phyloP scores from a whole-genome alignment of 2,329 filamentous ascomycete genomes.

The Talaromyces funiculosus region DNA sequence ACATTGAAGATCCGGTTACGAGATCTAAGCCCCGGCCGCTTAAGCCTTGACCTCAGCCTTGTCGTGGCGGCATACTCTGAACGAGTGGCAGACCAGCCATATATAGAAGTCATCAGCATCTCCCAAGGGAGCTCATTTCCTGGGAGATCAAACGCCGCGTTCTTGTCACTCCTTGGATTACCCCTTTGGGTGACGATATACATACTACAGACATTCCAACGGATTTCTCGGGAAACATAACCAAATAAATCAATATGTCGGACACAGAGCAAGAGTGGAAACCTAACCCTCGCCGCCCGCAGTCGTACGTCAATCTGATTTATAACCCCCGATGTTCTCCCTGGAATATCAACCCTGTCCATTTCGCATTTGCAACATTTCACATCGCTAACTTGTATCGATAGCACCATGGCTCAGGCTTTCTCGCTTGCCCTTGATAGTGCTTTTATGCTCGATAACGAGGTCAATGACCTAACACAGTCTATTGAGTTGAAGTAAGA shows the following conservation, averaged over 20 bases:
- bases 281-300: conserved; percentile 66
- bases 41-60: conserved; percentile 5
- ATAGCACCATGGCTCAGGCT: conserved; percentile 76
- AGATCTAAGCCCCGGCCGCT: not conserved
- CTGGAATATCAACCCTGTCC: not conserved
- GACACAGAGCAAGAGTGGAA: conserved; percentile 74
- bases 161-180: not conserved
- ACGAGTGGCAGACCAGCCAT: not conserved
- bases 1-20: not conserved
- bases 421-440: conserved; percentile 83
- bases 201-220: conserved; percentile 11
- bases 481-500: conserved; percentile 78
- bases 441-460: conserved; percentile 81
- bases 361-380: not conserved
- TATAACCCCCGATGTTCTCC: not conserved
- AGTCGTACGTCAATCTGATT: conserved; percentile 61
- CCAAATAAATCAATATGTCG: conserved; percentile 35
- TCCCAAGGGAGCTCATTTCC: not conserved
- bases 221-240: conserved; percentile 10
- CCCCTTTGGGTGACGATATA: conserved; percentile 11
- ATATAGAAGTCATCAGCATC: not conserved
- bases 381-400: not conserved
- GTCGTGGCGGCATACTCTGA: not conserved
- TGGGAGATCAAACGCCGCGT: not conserved
- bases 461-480: conserved; percentile 65